Evolutionary conservation across 805 yeast genomes (phyloP).

Genomic region (Yarrowia divulgata): DNA sequence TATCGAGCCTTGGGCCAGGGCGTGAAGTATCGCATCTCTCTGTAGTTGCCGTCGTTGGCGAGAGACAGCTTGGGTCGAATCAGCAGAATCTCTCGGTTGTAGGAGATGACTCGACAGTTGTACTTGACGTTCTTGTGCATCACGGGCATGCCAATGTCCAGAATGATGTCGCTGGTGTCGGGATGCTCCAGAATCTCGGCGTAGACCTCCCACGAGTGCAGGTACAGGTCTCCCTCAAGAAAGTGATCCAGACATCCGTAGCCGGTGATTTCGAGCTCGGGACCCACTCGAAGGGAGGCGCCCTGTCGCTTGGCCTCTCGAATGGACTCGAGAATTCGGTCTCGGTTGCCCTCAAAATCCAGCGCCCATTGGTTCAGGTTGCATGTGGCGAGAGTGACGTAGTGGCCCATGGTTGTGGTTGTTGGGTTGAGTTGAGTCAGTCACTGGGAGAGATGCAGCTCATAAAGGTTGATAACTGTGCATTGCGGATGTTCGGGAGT

Average conservation of each 20-base stretch:
- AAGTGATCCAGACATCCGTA: conserved; percentile 82
- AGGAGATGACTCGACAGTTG: conserved; percentile 87
- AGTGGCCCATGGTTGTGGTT: conserved; percentile 70
- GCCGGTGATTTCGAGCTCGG: conserved; percentile 93
- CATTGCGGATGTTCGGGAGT: conserved; percentile 12
- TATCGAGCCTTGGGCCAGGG: conserved; percentile 88
- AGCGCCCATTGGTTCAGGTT: conserved; percentile 98
- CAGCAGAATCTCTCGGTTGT: conserved; percentile 77
- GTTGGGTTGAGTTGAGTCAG: conserved; percentile 4
- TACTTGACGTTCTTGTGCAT: conserved; percentile 85
- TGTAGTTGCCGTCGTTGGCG: conserved; percentile 97
- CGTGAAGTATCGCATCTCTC: conserved; percentile 96
- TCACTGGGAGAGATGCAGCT: background rate
- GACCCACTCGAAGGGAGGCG: conserved; percentile 91
- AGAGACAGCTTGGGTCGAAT: conserved; percentile 92
- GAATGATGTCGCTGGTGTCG: conserved; percentile 75
- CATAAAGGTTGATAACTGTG: background rate
- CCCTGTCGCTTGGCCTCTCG: conserved; percentile 73
- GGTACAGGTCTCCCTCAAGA: conserved; percentile 83
- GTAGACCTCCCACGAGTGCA: conserved; percentile 95
- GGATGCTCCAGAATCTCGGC: conserved; percentile 71
- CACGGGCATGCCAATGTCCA: conserved; percentile 96
- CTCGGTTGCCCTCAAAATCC: conserved; percentile 96
- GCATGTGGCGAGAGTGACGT: conserved; percentile 90
- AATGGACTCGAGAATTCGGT: conserved; percentile 85